phyloP scores from a whole-genome alignment of 2,329 filamentous ascomycete species.

The Botrytis galanthina region DNA sequence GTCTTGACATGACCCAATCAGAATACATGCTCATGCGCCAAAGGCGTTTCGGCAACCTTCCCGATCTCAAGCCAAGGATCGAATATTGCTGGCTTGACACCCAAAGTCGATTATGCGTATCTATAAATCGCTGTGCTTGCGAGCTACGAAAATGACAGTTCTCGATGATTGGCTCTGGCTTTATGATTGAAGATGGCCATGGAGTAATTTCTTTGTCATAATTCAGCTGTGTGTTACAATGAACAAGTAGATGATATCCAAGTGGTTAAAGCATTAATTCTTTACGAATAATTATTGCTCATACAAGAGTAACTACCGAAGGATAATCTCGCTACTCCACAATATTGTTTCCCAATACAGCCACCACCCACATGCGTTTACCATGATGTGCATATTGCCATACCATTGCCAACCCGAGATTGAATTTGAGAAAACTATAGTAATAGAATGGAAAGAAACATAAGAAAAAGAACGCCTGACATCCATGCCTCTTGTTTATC shows the following conservation, averaged over 20 bases:
- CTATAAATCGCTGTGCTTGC: neutral
- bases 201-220: neutral
- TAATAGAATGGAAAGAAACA: conserved; percentile 10
- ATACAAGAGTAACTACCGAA: neutral
- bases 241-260: neutral
- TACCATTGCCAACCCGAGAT: neutral
- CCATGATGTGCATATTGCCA: conserved; percentile 9
- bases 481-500: conserved; percentile 40
- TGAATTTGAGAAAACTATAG: neutral
- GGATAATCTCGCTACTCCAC: neutral
- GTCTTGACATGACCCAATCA: neutral
- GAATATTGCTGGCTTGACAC: neutral
- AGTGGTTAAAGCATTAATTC: neutral
- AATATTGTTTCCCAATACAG: conserved; percentile 5
- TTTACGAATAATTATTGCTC: neutral
- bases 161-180: neutral
- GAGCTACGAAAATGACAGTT: neutral
- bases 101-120: too few relatives aligned
- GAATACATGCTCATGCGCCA: neutral
- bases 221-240: neutral
- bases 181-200: neutral
- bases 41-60: neutral
- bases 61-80: neutral
- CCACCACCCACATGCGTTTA: neutral
- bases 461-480: neutral